phyloP scores from a whole-genome alignment of 2,329 filamentous ascomycete species.

The Fusarium chaquense region DNA sequence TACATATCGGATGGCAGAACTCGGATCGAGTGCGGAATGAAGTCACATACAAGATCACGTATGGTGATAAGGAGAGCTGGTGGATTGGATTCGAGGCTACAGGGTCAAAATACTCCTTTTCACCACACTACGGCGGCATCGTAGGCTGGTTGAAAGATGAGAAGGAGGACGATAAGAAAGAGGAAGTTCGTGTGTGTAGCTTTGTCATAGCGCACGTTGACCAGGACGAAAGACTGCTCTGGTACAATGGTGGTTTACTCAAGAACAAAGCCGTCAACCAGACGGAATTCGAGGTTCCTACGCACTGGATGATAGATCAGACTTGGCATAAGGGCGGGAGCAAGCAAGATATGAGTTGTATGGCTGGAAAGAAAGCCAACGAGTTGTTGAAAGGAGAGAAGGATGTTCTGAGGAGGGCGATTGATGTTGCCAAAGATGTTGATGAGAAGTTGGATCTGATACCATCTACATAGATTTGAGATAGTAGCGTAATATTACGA shows the following conservation, averaged over 20 bases:
- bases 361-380: slow-evolving; percentile 44
- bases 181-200: slow-evolving; percentile 52
- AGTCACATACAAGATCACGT: slow-evolving; percentile 56
- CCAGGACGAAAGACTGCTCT: slow-evolving; percentile 52
- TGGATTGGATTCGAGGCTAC: slow-evolving; percentile 60
- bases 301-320: slow-evolving; percentile 57
- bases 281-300: slow-evolving; percentile 52
- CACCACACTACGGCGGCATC: slow-evolving; percentile 57
- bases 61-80: slow-evolving; percentile 62
- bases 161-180: neutral
- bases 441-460: slow-evolving; percentile 22
- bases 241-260: slow-evolving; percentile 59
- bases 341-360: slow-evolving; percentile 55
- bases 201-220: slow-evolving; percentile 59
- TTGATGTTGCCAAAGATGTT: slow-evolving; percentile 25
- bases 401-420: slow-evolving; percentile 15
- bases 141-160: slow-evolving; percentile 50
- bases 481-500: neutral
- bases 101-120: slow-evolving; percentile 55
- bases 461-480: slow-evolving; percentile 2
- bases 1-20: slow-evolving; percentile 61
- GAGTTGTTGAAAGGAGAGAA: slow-evolving; percentile 16
- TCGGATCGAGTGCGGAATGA: slow-evolving; percentile 54
- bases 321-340: slow-evolving; percentile 52
- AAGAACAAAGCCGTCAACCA: slow-evolving; percentile 54